Evolutionary conservation across 805 yeast species (phyloP), one percentile per base, ranked within the genome.

Genomic region (Monosporozyma unispora): DNA sequence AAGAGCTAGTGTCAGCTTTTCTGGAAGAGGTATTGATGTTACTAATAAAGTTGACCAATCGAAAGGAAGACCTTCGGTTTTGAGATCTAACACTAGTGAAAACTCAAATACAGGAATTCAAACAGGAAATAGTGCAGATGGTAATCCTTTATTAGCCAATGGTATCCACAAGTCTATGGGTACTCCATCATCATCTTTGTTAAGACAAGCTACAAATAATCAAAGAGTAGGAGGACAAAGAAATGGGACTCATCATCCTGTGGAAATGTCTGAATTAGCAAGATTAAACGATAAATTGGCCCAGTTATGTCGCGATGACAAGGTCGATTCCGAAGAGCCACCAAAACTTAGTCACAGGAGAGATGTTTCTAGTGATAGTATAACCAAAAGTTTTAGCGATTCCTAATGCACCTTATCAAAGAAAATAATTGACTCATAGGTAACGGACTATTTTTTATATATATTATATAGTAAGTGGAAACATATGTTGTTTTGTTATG

Each of bases 251-350:
- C 16, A 4, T 5, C 27, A 21, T 21, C 22, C 42, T 29, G 18
- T 14, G 9, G 48, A 49, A 7, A 23, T 48, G 16, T 50, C 63
- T 44, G 61, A 64, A 48, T 50, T 64, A 7, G 67, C 64, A 9
- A 60, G 60, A 39, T 49, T 69, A 16, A 62, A 65, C 22, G 70
- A 68, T 50, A 69, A 62, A 48, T 46, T 66, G 16, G 49, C 60
- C 6, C 58, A 57, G 19, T 48, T 66, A 44, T 39, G 42, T 21
- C 27, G 42, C 10, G 27, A 39, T 21, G 42, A 39, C 11, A 39
- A 39, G n/a, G 14, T 21, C 7, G 42, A 39, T 21, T 10, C 25
- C 22, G 42, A 39, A 39, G 27, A 21, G 21, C 42, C 42, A 21
- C 42, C 42, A 39, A 39, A 21, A 12, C 16, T 39, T 6, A 39